Conservation (phyloP, 768 basidiomycete species). For the Russula emetica region DNA sequence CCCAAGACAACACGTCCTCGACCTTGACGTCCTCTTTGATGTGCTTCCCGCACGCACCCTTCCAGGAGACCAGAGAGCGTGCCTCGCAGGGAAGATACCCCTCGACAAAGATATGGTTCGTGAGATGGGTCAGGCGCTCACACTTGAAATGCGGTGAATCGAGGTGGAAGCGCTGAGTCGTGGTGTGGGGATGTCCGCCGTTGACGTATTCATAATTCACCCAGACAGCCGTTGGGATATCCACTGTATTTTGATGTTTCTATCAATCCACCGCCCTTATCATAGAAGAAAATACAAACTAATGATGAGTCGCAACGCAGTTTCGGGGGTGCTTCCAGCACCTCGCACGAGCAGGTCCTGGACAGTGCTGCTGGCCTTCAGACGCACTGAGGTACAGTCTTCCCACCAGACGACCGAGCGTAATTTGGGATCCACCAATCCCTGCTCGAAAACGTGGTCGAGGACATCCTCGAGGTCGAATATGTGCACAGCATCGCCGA, state of each 20-base stretch:
- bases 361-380: constrained; percentile 37
- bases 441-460: constrained; percentile 43
- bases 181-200: constrained; percentile 33
- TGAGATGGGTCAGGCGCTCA: constrained; percentile 43
- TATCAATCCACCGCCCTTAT: too few relatives aligned
- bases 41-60: constrained; percentile 37
- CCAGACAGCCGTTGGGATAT: constrained; percentile 41
- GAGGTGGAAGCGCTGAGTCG: constrained; percentile 44
- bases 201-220: constrained; percentile 43
- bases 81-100: constrained; percentile 38
- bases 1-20: constrained; percentile 32
- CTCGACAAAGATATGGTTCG: constrained; percentile 44
- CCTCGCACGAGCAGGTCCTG: constrained; percentile 40
- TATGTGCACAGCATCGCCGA: constrained; percentile 41
- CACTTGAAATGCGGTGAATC: constrained; percentile 34
- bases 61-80: constrained; percentile 42
- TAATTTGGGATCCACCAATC: constrained; percentile 44
- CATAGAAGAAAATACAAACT: constrained; percentile 32
- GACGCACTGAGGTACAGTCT: constrained; percentile 37
- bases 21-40: constrained; percentile 33
- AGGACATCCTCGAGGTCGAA: constrained; percentile 47
- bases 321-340: constrained; percentile 42
- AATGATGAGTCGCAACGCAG: constrained; percentile 45
- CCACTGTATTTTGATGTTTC: constrained; percentile 33
- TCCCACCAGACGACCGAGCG: constrained; percentile 46